These are phyloP conservation scores for Xylaria palmicola DNA, from an alignment of 495 filamentous ascomycete genomes.

Conservation along the genomic window DNA sequence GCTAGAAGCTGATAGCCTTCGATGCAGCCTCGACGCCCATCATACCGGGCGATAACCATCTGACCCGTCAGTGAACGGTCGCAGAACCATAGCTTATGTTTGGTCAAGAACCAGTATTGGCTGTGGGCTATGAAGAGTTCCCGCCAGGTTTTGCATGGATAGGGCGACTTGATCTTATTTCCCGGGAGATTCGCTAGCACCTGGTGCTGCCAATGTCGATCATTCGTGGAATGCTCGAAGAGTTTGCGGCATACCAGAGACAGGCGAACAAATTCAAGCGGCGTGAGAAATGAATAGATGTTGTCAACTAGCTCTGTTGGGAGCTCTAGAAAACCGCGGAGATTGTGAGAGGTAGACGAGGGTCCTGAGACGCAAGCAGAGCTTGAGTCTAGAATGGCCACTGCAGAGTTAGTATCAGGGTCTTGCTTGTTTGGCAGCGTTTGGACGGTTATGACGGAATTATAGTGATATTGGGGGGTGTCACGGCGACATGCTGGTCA, in stretches of 20 bases:
- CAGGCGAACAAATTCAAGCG: constrained; percentile 54
- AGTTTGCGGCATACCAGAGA: constrained; percentile 57
- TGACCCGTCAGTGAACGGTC: constrained; percentile 68
- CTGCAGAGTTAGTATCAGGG: not conserved
- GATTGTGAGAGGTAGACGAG: not conserved
- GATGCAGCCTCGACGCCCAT: constrained; percentile 69
- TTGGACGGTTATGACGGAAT: not conserved
- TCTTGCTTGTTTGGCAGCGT: not conserved
- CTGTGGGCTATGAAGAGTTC: constrained; percentile 72
- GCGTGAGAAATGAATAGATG: constrained; percentile 60
- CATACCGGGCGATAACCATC: constrained; percentile 70
- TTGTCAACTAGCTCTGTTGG: constrained; percentile 63
- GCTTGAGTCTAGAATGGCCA: not conserved
- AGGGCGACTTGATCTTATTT: constrained; percentile 50
- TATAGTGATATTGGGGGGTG: not conserved
- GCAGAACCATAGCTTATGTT: constrained; percentile 80
- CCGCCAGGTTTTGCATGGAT: constrained; percentile 60
- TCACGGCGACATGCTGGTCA: not conserved
- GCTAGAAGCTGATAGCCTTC: constrained; percentile 79
- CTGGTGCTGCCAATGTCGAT: constrained; percentile 61
- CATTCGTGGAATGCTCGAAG: constrained; percentile 49
- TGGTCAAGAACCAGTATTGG: constrained; percentile 80
- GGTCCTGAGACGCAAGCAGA: not conserved
- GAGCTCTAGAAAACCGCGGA: not conserved
- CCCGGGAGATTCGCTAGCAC: constrained; percentile 63